These are phyloP conservation scores for Boletus rubroflammeus DNA, from an alignment of 768 basidiomycete species.

Conservation along the genomic window DNA sequence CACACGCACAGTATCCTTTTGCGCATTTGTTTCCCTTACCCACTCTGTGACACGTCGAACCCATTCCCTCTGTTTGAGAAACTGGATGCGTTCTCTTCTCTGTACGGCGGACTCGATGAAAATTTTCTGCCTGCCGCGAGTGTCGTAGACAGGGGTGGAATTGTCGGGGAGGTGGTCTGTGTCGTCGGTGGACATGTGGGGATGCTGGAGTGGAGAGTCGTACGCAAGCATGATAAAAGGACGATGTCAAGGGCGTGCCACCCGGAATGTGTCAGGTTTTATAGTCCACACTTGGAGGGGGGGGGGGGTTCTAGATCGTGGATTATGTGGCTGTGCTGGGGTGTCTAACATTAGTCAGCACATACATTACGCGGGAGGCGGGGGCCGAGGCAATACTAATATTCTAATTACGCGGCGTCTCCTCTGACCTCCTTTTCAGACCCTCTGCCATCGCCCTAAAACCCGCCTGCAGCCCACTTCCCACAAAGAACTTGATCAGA, in stretches of 20 bases:
- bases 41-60: conserved; percentile 39
- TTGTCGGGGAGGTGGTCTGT: neutral
- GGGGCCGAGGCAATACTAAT: neutral
- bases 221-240: conserved; percentile 19
- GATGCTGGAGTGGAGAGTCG: neutral
- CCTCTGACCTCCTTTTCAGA: conserved; percentile 52
- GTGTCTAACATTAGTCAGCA: conserved; percentile 25
- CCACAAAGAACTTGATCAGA: conserved; percentile 43
- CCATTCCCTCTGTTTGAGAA: conserved; percentile 45
- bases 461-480: conserved; percentile 40
- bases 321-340: conserved; percentile 21
- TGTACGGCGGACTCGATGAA: conserved; percentile 46
- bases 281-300: conserved; percentile 12
- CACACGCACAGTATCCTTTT: conserved; percentile 22
- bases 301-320: conserved; percentile 20
- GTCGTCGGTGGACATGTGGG: conserved; percentile 13
- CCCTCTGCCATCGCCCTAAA: conserved; percentile 55
- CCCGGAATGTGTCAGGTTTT: conserved; percentile 13
- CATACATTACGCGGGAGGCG: neutral
- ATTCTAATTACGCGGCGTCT: neutral
- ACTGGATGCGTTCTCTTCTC: conserved; percentile 49
- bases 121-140: conserved; percentile 41
- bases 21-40: conserved; percentile 32
- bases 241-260: conserved; percentile 5
- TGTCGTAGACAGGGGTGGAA: conserved; percentile 35